Evolutionary conservation across 2,329 filamentous ascomycete genomes (phyloP), one percentile per base, ranked within the genome.

Genomic region (Ceratocystis huliohia): DNA sequence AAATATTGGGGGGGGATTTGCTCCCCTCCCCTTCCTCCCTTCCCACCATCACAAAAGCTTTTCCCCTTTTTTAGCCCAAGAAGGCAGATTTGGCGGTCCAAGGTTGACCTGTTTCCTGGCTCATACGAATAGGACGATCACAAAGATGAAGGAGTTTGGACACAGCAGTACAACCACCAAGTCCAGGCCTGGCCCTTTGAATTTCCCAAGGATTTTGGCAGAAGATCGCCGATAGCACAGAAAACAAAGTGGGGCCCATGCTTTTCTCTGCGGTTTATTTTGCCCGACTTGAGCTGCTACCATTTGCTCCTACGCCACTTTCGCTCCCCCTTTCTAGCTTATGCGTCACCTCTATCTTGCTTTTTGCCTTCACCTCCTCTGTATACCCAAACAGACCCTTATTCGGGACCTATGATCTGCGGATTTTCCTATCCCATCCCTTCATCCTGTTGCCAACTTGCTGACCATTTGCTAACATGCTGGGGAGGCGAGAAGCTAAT

Each of bases 121-220:
- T 48, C 20, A n/a, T 22, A n/a, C 17, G 46, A n/a, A 22, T n/a
- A 48, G n/a, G 48, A 50, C 3, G 48, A 20, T 22, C 48, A 41
- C 8, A 41, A 50, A 50, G 20, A 50, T 20, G 48, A 50, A 50
- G 37, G 37, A 15, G 37, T 41, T 41, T 41, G 37, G 37, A 41
- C 37, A 15, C 13, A 5, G 3, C 37, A 41, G 37, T 41, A 41
- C 3, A 41, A 41, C 10, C 37, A 41, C 37, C 3, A 41, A 41
- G 37, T 15, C 37, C 3, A 41, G 37, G 10, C 37, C 4, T 5
- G 37, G 7, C n/a, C 48, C n/a, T 50, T 50, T 13, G 22, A 50
- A 50, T 22, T 20, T 50, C 22, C 48, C n/a, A 50, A 50, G 48
- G 48, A 50, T 50, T 50, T 50, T 50, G 48, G 48, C 48, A 50